A percentile compares a stretch with the other conserved stretches of the same genome.
Conservation (phyloP, 1,139 yeast genomes). For the Wickerhamomyces sp. region DNA sequence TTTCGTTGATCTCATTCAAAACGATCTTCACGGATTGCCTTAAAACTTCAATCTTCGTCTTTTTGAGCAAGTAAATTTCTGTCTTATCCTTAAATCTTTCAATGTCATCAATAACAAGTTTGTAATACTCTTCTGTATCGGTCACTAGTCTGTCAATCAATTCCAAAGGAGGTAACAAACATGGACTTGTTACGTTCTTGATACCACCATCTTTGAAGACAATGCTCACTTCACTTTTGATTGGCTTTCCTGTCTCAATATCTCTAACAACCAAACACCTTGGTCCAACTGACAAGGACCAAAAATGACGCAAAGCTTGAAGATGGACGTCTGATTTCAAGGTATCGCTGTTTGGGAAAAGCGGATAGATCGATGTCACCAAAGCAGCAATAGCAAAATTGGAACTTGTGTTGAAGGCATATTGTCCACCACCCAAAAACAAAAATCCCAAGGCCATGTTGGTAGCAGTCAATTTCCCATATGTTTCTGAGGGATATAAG, state of each 20-base stretch:
- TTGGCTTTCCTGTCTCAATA: constrained; percentile 51
- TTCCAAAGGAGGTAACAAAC: constrained; percentile 59
- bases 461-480: constrained; percentile 73
- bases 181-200: constrained; percentile 43
- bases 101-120: constrained; percentile 36
- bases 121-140: constrained; percentile 39
- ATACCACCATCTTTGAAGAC: constrained; percentile 37
- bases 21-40: constrained; percentile 36
- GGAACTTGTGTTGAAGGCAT: constrained; percentile 58
- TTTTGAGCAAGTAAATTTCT: constrained; percentile 47
- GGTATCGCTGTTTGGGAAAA: constrained; percentile 44
- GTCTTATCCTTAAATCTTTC: constrained; percentile 37
- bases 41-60: constrained; percentile 37
- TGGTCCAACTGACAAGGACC: constrained; percentile 83
- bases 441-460: constrained; percentile 84
- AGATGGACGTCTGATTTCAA: constrained; percentile 55
- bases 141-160: constrained; percentile 37
- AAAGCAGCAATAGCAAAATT: constrained; percentile 70
- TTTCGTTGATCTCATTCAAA: constrained; percentile 16
- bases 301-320: constrained; percentile 85
- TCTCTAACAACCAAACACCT: constrained; percentile 76
- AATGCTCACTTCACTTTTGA: constrained; percentile 46
- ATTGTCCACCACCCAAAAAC: constrained; percentile 91
- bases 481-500: constrained; percentile 26
- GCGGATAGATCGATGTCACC: constrained; percentile 70